Percentiles rank a stretch among this genome's conserved stretches.
These are phyloP conservation scores for Debaryomyces subglobosus DNA, from an alignment of 1,139 yeast species.

Conservation along the genomic window DNA sequence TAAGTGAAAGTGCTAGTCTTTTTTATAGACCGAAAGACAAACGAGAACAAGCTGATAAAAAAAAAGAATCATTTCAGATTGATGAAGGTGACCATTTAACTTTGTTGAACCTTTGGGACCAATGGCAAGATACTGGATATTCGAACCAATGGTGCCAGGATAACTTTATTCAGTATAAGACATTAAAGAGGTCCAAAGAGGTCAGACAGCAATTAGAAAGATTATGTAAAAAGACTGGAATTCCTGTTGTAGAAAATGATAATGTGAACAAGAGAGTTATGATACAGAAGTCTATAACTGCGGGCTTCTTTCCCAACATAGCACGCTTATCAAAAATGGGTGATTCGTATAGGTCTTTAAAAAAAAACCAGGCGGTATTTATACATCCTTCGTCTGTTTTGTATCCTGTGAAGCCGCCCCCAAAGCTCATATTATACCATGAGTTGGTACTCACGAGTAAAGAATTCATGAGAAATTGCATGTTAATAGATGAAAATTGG, in stretches of 20 bases:
- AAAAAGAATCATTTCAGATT: slow-evolving; percentile 55
- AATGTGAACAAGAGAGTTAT: slow-evolving; percentile 28
- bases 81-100: slow-evolving; percentile 75
- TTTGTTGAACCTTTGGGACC: slow-evolving; percentile 70
- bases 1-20: slow-evolving; percentile 76
- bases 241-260: slow-evolving; percentile 26
- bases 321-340: slow-evolving; percentile 75
- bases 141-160: slow-evolving; percentile 88
- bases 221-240: slow-evolving; percentile 64
- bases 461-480: slow-evolving; percentile 87
- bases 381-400: slow-evolving; percentile 85
- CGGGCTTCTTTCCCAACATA: slow-evolving; percentile 84
- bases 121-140: slow-evolving; percentile 73
- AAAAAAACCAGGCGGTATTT: slow-evolving; percentile 65
- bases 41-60: slow-evolving; percentile 64
- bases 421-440: slow-evolving; percentile 73
- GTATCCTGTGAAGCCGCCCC: slow-evolving; percentile 64
- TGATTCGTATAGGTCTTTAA: slow-evolving; percentile 65
- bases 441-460: slow-evolving; percentile 85
- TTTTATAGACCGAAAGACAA: slow-evolving; percentile 77
- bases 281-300: slow-evolving; percentile 67
- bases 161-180: slow-evolving; percentile 74
- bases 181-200: slow-evolving; percentile 69
- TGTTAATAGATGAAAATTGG: slow-evolving; percentile 59
- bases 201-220: slow-evolving; percentile 71